Evolutionary conservation across 768 basidiomycete genomes (phyloP), one percentile per base, ranked within the genome.

Genomic region (Strobilomyces echinocephalus): DNA sequence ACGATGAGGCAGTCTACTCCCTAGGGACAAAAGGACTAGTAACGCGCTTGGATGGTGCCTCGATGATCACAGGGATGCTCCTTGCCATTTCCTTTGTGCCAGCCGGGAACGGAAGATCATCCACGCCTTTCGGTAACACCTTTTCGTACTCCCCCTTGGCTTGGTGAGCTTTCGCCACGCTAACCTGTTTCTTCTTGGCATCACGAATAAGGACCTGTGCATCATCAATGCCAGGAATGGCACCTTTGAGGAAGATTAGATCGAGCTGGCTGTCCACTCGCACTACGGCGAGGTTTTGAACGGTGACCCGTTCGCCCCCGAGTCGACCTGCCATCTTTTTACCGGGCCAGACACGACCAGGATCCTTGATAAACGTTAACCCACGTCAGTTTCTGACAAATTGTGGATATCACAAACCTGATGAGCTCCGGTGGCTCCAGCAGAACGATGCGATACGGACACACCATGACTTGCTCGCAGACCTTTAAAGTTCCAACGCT

Each of bases 281-380:
- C 51, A 94, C 80, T 40, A 98, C 91, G 1, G 85, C 71, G 24
- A 98, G 83, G 66, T 97, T 98, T 64, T 95, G 93, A 14, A 79
- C 78, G 8, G 95, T 98, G 9, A 81, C 80, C 38, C 85, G 84
- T 57, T 82, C 78, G 52, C 84, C 87, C 46, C 97, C 97, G 77
- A 97, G 85, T 21, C 85, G 86, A 33, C 97, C 97, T 10, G 95
- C 84, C 95, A 97, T 97, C 77, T 97, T 98, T 75, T 94, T 97
- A 35, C 97, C 97, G 4, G 97, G 97, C 74, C 90, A 93, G 6
- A 97, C 79, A 63, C 97, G 85, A 44, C 97, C 97, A 24, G 97
- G 95, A 63, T 97, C 94, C 94, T 98, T 56, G 15, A 49, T 10
- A 40, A 55, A 45, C 39, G 39, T 54, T 46, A 35, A 63, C 46